Evolutionary conservation across 768 basidiomycete species (phyloP), one percentile per base, ranked within the genome.

Genomic region (Suillus subalutaceus): DNA sequence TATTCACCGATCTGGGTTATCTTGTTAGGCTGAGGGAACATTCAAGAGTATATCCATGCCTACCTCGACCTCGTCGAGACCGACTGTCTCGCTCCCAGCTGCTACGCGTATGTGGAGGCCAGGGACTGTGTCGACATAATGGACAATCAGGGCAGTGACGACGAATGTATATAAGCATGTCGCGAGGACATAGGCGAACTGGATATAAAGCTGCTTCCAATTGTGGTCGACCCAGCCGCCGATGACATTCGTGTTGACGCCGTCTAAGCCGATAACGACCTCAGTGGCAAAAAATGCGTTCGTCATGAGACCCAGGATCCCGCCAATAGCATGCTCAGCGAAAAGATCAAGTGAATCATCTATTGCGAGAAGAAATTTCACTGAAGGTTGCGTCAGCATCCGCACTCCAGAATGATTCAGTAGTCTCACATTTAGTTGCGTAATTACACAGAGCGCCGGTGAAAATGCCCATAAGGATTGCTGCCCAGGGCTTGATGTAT

Each of bases 341-440:
- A 94, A 96, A 56, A 96, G 85, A 83, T 98, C 96, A 56, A 97
- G 89, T 0, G 94, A 88, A 73, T 97, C 96, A 74, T 97, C 96
- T 62, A 95, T 86, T n/a, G 81, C 78, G 63, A 95, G 66, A 41
- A 90, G 71, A 69, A 86, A 85, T 78, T 93, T 92, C 23, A 91
- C 90, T 92, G 70, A 32, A 38, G 43, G 18, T 46, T 7, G 37
- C 32, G 44, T 77, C 35, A 78, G 58, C 2, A 58, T 32, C 26
- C 9, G 59, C 58, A 65, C 13, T 37, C 38, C 3, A 10, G 50
- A 65, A 30, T 35, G 30, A 30, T 59, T 41, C 20, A 4, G 50
- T 4, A 61, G 37, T 77, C 87, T 74, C 77, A 89, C 93, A 67
- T 77, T 93, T 92, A 16, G 94, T 96, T 32, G 90, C 91, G 77